Evolutionary conservation across 176 grass and related monocot genomes (phyloP).

Genomic region (Carex pumila): DNA sequence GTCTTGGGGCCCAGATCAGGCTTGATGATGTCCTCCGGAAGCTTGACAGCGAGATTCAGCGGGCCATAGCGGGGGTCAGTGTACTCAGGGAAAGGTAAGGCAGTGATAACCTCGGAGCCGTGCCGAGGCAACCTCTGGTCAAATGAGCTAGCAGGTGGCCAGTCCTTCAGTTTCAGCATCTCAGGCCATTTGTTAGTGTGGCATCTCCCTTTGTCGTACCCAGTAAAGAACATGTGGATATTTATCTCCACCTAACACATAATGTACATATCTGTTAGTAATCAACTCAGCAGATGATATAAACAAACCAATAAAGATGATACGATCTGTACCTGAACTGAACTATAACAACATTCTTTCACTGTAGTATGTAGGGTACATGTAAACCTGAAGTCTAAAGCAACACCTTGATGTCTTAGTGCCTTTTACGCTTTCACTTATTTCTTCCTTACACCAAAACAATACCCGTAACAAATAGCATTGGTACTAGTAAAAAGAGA

Average conservation of each 20-base stretch:
- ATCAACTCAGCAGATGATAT: neutral
- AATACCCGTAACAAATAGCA: neutral
- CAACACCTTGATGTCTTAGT: neutral
- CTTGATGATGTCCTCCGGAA: conserved; percentile 46
- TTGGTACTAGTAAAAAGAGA: neutral
- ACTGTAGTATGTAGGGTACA: too few relatives aligned
- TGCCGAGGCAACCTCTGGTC: conserved; percentile 70
- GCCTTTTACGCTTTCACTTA: neutral
- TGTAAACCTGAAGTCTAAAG: neutral
- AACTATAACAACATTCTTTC: neutral
- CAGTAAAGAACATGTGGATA: conserved; percentile 48
- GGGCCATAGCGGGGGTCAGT: conserved; percentile 57
- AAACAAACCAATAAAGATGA: neutral
- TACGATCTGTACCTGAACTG: neutral
- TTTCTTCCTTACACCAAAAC: neutral
- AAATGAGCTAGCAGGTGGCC: conserved; percentile 61
- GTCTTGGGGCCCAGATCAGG: conserved; percentile 61
- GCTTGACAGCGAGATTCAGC: conserved; percentile 64
- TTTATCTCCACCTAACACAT: conserved; percentile 60
- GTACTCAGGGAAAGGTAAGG: conserved; percentile 86
- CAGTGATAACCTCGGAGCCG: conserved; percentile 59
- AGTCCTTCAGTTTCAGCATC: conserved; percentile 65
- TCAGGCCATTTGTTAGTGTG: conserved; percentile 40
- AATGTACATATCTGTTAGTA: neutral
- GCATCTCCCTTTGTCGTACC: conserved; percentile 32